phyloP scores from a whole-genome alignment of 208 protist genomes.

The Acanthamoeba culbertsoni region DNA sequence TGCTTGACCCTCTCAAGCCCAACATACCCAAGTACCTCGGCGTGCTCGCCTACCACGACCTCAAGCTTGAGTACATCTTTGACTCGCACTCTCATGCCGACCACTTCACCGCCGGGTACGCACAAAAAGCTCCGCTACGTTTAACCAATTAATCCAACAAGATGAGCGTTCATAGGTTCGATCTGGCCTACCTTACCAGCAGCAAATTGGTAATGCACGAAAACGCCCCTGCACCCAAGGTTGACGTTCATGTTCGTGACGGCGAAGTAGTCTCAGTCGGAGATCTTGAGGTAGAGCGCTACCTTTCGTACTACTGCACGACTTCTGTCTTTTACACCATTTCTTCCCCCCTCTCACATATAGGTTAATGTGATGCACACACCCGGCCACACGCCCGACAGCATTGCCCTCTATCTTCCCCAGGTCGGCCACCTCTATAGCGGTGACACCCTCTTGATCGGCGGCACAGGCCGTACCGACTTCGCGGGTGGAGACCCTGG shows the following conservation, averaged over 20 bases:
- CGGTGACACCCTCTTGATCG: background rate
- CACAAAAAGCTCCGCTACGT: no score
- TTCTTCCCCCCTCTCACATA: no score
- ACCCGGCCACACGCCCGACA: background rate
- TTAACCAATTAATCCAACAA: no score
- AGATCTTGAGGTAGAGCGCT: no score
- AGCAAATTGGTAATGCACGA: background rate
- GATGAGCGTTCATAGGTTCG: background rate
- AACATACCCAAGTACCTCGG: background rate
- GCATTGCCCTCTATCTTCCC: background rate
- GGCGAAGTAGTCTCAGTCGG: background rate
- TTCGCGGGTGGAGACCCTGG: background rate
- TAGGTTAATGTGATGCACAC: background rate
- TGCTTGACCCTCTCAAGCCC: background rate
- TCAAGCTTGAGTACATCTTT: background rate
- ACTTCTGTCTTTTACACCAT: no score
- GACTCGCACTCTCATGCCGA: background rate
- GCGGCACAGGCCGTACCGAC: background rate
- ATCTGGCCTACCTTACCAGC: background rate
- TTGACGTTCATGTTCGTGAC: background rate
- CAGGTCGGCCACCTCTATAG: background rate
- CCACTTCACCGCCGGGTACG: background rate
- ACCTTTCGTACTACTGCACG: no score
- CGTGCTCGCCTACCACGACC: background rate
- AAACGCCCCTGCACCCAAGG: background rate